Base-by-base conservation (phyloP, 2,329 filamentous ascomycete species). In the Mycogone perniciosa region DNA sequence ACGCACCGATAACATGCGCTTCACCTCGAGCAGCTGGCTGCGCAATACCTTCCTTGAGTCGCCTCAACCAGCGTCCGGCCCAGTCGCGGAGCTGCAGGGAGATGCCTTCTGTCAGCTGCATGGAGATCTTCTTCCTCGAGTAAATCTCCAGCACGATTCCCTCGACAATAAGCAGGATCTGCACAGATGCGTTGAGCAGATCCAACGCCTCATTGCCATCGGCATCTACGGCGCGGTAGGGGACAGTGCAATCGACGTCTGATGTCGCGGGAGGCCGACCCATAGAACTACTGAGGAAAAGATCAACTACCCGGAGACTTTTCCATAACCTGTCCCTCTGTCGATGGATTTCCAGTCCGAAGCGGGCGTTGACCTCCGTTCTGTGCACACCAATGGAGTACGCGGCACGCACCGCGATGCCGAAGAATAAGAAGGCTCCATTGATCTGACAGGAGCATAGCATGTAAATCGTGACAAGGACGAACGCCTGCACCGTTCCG, bases 391-490 rank as follows among this genome's bases (percentile, higher is more conserved):
- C 77, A 10, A 80, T 72, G 0, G 76, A 75, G 51, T 79, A 78
- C 0, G 76, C 76, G 0, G 76, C 74, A 2, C 77, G 69, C 0
- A 73, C 76, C 0, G 76, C 74, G 6, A 79, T 72, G 6, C 76
- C 77, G 13, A 79, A 79, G 59, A 78, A 76, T 2, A 80, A 59
- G 44, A 78, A 80, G 0, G 75, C 75, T 1, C 75, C 75, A 50
- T 78, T 80, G 59, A 79, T 77, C 58, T 79, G 76, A 47, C 75
- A 79, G 4, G 76, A 71, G 30, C 73, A 72, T 4, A 79, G 72
- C 72, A 79, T 78, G 62, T 78, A 79, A 6, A 79, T 56, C 0
- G 76, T 77, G 34, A 79, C 66, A 10, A 80, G 68, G 0, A 72
- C 64, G 37, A 79, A 79, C 0, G 70, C 71, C 54, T 79, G 75